These are phyloP conservation scores for Aspergillus steynii DNA, from an alignment of 495 filamentous ascomycete species.

Conservation along the genomic window DNA sequence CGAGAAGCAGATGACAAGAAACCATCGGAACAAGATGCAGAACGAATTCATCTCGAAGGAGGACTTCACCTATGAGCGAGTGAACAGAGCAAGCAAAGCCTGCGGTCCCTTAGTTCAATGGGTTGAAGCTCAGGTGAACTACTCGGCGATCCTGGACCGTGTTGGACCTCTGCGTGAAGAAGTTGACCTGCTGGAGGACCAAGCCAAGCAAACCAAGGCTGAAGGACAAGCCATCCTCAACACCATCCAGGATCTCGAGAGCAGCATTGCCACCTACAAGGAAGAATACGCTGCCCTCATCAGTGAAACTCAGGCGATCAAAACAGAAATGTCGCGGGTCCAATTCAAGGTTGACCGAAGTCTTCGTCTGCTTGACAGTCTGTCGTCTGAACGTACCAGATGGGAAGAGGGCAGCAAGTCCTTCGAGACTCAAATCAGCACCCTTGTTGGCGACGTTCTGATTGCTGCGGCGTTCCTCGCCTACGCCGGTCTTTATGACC, in stretches of 20 bases:
- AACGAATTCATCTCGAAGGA: slow-evolving; percentile 87
- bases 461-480: slow-evolving; percentile 95
- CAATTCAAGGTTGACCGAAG: slow-evolving; percentile 98
- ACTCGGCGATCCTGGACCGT: slow-evolving; percentile 92
- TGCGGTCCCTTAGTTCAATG: slow-evolving; percentile 97
- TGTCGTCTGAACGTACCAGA: slow-evolving; percentile 86
- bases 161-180: slow-evolving; percentile 93
- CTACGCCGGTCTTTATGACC: slow-evolving; percentile 97
- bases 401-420: slow-evolving; percentile 98
- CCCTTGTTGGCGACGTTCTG: slow-evolving; percentile 91
- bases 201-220: slow-evolving; percentile 89
- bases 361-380: slow-evolving; percentile 86
- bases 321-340: slow-evolving; percentile 91
- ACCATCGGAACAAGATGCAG: slow-evolving; percentile 81
- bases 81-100: slow-evolving; percentile 92
- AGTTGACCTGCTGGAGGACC: slow-evolving; percentile 80
- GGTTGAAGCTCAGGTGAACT: slow-evolving; percentile 96
- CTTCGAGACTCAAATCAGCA: slow-evolving; percentile 96
- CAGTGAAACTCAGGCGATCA: slow-evolving; percentile 96
- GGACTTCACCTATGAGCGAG: slow-evolving; percentile 93
- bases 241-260: slow-evolving; percentile 78
- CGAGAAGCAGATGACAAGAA: slow-evolving; percentile 88
- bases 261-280: slow-evolving; percentile 95
- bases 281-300: slow-evolving; percentile 94
- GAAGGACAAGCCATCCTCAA: slow-evolving; percentile 90